Conservation (phyloP, 768 basidiomycete species). For the Podaxis sp. region DNA sequence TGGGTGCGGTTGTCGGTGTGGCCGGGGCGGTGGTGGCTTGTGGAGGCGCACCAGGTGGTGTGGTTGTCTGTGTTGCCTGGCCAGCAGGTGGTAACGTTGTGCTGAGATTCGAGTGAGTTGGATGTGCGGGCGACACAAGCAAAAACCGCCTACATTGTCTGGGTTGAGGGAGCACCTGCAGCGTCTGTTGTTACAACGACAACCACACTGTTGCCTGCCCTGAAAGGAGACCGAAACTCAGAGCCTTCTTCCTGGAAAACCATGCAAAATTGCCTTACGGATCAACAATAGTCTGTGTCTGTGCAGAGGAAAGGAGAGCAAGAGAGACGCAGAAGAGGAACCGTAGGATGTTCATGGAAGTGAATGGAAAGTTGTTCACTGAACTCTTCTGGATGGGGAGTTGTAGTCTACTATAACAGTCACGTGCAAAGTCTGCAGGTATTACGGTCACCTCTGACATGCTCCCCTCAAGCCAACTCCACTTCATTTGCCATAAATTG, state of each 20-base stretch:
- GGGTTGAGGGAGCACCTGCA: conserved; percentile 38
- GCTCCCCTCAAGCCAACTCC: neutral
- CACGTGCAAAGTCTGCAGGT: neutral
- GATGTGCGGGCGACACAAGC: neutral
- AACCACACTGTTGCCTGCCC: conserved; percentile 50
- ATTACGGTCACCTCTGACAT: too few relatives aligned
- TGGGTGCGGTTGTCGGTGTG: conserved; percentile 20
- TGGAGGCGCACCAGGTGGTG: conserved; percentile 24
- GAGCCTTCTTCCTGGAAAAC: neutral
- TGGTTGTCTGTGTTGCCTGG: conserved; percentile 18
- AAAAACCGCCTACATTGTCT: conserved; percentile 34
- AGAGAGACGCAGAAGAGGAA: conserved; percentile 19
- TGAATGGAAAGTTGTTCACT: too few relatives aligned
- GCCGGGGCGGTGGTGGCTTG: conserved; percentile 18
- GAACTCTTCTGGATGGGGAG: neutral
- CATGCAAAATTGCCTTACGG: conserved; percentile 33
- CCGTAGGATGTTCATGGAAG: conserved; percentile 21
- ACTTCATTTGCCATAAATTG: conserved; percentile 10
- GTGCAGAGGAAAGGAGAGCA: conserved; percentile 18
- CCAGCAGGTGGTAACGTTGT: conserved; percentile 22
- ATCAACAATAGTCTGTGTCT: conserved; percentile 45
- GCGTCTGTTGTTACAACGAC: conserved; percentile 42
- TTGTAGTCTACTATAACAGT: conserved; percentile 1
- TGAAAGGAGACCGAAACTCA: conserved; percentile 13
- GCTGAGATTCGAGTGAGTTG: conserved; percentile 14